Evolutionary conservation across 192 early-diverging fungal genomes (phyloP), one percentile per base, ranked within the genome.

Genomic region (Funneliformis mosseae): DNA sequence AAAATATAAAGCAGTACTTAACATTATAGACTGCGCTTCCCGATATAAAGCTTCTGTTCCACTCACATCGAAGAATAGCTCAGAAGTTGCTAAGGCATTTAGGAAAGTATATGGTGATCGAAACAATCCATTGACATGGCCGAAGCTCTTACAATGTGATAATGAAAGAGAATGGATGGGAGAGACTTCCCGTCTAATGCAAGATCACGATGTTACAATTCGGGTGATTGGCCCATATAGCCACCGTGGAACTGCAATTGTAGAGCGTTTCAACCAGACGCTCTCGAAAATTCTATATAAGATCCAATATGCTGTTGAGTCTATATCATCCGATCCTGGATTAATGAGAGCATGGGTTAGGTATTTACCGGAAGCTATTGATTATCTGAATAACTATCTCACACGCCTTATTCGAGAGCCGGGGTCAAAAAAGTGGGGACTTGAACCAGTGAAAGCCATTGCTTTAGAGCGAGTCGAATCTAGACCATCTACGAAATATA

Each of bases 341-440:
- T 74, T 74, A 74, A 74, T 74, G 48, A 74, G 72, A 48, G 72
- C 72, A 74, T 74, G 8, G 72, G 72, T 74, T 18, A 74, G 48
- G 18, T 74, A 45, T 74, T 48, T 74, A 16, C 72, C 72, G 48
- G 43, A 48, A 74, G 43, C 25, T 45, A 74, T 74, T 16, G 43
- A 74, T 43, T 74, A 74, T 50, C 72, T 74, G 25, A 74, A 74
- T 74, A 74, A 74, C 28, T 74, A 74, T 33, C 46, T 48, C 7
- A 74, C 73, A 33, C 25, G 73, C 59, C 73, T 74, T 48, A 74
- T 74, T 74, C 43, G 9, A 55, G 73, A 46, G 33, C 48, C 46
- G 9, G 73, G 48, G 25, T 74, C 73, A 59, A 27, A 50, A 50
- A 74, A 74, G 27, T 74, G 48, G 73, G 73, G 48, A 16, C 50